Evolutionary conservation across 2,329 filamentous ascomycete genomes (phyloP).

Genomic region (Monosporascus sp.): DNA sequence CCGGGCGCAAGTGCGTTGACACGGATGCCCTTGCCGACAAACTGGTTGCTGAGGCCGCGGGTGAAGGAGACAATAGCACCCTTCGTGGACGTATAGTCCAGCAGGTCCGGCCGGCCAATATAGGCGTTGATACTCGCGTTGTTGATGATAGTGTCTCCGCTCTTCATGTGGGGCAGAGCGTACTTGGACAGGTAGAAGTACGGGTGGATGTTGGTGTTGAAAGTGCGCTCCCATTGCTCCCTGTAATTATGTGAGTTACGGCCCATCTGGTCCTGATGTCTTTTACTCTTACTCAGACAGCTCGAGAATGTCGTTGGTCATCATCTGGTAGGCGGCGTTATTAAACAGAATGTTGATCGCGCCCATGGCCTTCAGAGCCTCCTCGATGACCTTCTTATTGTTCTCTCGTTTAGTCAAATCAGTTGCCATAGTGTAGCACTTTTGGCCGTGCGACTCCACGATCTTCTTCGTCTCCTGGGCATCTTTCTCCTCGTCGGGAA

Average conservation of each 20-base stretch:
- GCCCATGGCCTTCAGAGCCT: constrained; percentile 60
- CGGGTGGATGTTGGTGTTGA: constrained; percentile 78
- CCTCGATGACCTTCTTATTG: constrained; percentile 64
- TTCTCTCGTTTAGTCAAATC: constrained; percentile 63
- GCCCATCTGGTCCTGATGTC: background rate
- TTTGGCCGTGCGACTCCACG: constrained; percentile 61
- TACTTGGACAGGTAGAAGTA: constrained; percentile 81
- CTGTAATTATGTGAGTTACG: constrained; percentile 27
- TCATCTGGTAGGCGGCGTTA: constrained; percentile 72
- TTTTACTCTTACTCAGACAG: constrained; percentile 54
- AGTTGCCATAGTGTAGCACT: constrained; percentile 58
- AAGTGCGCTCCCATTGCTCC: constrained; percentile 75
- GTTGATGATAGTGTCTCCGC: constrained; percentile 77
- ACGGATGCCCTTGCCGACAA: constrained; percentile 61
- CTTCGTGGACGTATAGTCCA: constrained; percentile 78
- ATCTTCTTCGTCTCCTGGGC: constrained; percentile 67
- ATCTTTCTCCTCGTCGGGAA: constrained; percentile 71
- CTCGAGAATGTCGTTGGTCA: constrained; percentile 65
- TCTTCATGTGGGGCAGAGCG: constrained; percentile 65
- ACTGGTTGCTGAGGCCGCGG: constrained; percentile 70
- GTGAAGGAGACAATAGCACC: constrained; percentile 78
- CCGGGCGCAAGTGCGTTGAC: constrained; percentile 62
- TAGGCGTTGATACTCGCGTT: constrained; percentile 82
- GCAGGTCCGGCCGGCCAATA: constrained; percentile 70
- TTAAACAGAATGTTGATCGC: constrained; percentile 70